Evolutionary conservation across 805 yeast genomes (phyloP), one percentile per base, ranked within the genome.

Genomic region (Starmerella bombicola): DNA sequence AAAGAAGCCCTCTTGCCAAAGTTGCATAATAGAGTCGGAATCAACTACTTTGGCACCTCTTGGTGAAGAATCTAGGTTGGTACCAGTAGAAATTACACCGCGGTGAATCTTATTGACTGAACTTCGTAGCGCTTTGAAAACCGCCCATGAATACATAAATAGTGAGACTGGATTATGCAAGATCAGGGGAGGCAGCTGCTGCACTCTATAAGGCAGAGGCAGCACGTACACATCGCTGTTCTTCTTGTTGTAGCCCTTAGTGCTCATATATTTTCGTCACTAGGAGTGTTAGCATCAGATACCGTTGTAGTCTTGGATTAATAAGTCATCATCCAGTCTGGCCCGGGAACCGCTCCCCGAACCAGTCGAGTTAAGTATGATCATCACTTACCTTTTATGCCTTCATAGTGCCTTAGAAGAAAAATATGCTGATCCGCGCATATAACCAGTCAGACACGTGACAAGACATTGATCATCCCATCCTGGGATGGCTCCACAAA

Each of bases 231-330:
- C 42, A 33, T 48, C 46, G 34, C 42, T 34, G 31, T 38, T 19
- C 17, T 41, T 47, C 25, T 39, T 48, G 25, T 26, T 36, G 20
- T 32, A 37, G 12, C 51, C 47, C 41, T 47, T 47, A 40, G 39
- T 42, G 3, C 23, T 21, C 25, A 33, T 33, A 21, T 33, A n/a
- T n/a, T n/a, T n/a, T n/a, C n/a, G n/a, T n/a, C n/a, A n/a, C n/a
- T n/a, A 30, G 5, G 17, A n/a, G 31, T 24, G 55, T 52, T 54
- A 52, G 56, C 43, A 43, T 80, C 93, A 82, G 93, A 82, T 82
- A 82, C 93, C 93, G 93, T 82, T 82, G 93, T 82, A 82, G 94
- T 82, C 93, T 77, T 71, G 73, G 51, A 45, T 33, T 24, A 43
- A 40, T 16, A 44, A 41, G 40, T 19, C 47, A 42, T 45, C 50